Evolutionary conservation across 2,329 filamentous ascomycete genomes (phyloP), one percentile per base, ranked within the genome.

Genomic region (Geosmithia morbida): DNA sequence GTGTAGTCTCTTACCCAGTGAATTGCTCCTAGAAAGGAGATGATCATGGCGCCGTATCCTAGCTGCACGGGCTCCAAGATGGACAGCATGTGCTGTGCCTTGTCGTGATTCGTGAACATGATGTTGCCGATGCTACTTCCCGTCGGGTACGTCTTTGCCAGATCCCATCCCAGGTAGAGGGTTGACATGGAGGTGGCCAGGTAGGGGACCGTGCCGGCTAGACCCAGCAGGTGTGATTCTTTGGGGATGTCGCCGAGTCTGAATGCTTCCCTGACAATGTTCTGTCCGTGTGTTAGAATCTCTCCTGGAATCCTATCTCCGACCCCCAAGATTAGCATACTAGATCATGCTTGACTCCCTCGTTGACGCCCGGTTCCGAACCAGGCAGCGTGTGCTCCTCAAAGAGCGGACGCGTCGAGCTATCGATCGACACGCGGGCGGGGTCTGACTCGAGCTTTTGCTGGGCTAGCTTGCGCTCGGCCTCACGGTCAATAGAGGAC

Each of bases 21-120:
- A 57, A 95, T 81, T 33, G 89, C 89, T 43, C 90, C 90, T 1
- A 96, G 77, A 72, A 95, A 96, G 26, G 88, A 94, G 56, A 95
- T 85, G 57, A 95, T 92, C 49, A 94, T 79, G 44, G 89, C 90
- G 48, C 90, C 89, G 57, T 94, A 95, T 50, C 87, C 89, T 48
- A 96, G 75, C 65, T 96, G 90, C 47, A 96, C 67, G 13, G 88
- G 88, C 66, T 95, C 88, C 29, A 95, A 71, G 16, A 87, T 62
- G 53, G 82, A 75, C 10, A 96, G 73, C 48, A 87, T 69, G 20
- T 84, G 67, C 51, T 81, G 77, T 2, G 88, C 88, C 2, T 77
- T 83, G 45, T 87, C 77, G 45, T 80, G 79, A 53, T 72, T 77
- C 54, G 94, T 64, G 50, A 89, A 59, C 48, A 88, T 59, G 19